Evolutionary conservation across 768 basidiomycete genomes (phyloP).

Genomic region (Leccinum broughii): DNA sequence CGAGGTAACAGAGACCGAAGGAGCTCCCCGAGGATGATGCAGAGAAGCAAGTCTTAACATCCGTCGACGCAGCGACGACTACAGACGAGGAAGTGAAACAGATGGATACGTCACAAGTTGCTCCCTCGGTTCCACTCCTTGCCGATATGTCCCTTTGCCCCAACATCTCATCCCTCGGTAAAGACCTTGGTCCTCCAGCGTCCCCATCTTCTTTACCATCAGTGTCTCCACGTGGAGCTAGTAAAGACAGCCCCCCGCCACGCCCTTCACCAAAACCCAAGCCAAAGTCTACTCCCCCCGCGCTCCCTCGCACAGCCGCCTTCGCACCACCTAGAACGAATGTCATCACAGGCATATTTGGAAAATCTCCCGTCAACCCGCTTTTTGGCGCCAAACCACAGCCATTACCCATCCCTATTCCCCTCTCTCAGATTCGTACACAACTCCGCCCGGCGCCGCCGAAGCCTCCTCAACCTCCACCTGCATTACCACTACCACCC

Average conservation of each 20-base stretch:
- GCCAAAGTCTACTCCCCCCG: constrained; percentile 17
- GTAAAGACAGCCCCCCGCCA: constrained; percentile 21
- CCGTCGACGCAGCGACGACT: background rate
- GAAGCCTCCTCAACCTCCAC: constrained; percentile 20
- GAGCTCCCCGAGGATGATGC: background rate
- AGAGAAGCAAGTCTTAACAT: background rate
- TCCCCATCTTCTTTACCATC: constrained; percentile 1
- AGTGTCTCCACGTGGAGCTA: constrained; percentile 8
- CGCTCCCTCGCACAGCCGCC: constrained; percentile 4
- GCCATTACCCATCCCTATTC: constrained; percentile 29
- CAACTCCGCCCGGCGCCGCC: constrained; percentile 32
- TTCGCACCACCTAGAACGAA: constrained; percentile 20
- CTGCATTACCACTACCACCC: constrained; percentile 25
- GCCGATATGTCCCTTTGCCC: constrained; percentile 15
- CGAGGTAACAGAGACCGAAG: background rate
- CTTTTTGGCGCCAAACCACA: constrained; percentile 27
- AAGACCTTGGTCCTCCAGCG: constrained; percentile 10
- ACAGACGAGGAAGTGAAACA: constrained; percentile 2
- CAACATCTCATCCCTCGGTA: constrained; percentile 14
- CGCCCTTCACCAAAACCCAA: constrained; percentile 26
- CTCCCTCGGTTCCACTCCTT: constrained; percentile 10
- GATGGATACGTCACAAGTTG: background rate
- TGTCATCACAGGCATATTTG: constrained; percentile 24
- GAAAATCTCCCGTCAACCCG: constrained; percentile 25
- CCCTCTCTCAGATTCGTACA: constrained; percentile 29